Evolutionary conservation across 345 rosid species (phyloP).

Genomic region (Mangifera indica): DNA sequence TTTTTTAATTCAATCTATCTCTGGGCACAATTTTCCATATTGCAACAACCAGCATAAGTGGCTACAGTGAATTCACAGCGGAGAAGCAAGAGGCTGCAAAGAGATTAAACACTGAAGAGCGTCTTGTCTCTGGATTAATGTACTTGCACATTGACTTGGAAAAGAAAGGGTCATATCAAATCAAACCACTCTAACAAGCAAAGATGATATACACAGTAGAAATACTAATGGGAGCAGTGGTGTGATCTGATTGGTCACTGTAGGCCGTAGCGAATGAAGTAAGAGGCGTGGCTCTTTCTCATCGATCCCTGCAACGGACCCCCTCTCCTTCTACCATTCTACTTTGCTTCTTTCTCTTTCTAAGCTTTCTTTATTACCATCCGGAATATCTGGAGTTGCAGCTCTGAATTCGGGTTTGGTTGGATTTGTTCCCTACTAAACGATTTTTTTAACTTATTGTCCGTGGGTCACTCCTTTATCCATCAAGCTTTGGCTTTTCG

Average conservation of each 20-base stretch:
- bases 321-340: too few species aligned
- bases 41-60: too few species aligned
- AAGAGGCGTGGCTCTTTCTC: background rate
- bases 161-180: constrained; percentile 1
- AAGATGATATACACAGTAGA: background rate
- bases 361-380: background rate
- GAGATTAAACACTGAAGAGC: background rate
- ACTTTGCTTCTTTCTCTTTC: background rate
- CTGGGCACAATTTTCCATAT: too few species aligned
- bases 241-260: background rate
- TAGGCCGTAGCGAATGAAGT: background rate
- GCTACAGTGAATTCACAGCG: too few species aligned
- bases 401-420: constrained; percentile 8
- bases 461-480: constrained; percentile 22
- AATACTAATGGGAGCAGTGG: background rate
- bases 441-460: constrained; percentile 24
- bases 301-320: background rate
- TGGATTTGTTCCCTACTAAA: constrained; percentile 18
- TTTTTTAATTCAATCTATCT: too few species aligned
- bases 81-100: background rate
- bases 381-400: background rate
- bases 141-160: background rate
- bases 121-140: background rate
- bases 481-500: background rate
- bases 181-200: constrained; percentile 8